These are phyloP conservation scores for Blastocladiella britannica DNA, from an alignment of 192 early-diverging fungal genomes.

Conservation along the genomic window DNA sequence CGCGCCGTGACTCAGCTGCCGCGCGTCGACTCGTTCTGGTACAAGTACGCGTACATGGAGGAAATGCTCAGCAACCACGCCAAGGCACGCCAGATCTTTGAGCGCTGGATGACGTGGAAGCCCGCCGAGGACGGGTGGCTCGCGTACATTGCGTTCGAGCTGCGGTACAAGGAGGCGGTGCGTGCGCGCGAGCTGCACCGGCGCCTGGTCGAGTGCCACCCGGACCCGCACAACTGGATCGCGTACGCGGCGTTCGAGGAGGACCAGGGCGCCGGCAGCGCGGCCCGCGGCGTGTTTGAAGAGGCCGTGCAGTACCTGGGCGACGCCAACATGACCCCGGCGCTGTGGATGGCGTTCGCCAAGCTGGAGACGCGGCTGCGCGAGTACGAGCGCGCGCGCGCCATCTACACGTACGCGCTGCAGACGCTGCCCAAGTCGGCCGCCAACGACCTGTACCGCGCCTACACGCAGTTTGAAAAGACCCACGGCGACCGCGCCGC, in stretches of 20 bases:
- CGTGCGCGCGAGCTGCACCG: slow-evolving; percentile 59
- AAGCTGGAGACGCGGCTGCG: slow-evolving; percentile 78
- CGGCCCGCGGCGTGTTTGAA: slow-evolving; percentile 61
- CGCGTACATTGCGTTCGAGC: slow-evolving; percentile 88
- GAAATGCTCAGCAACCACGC: slow-evolving; percentile 79
- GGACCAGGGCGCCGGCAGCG: slow-evolving; percentile 43
- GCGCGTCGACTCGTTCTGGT: slow-evolving; percentile 60
- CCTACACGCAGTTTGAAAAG: slow-evolving; percentile 93
- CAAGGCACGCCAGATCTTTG: slow-evolving; percentile 80
- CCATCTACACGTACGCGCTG: slow-evolving; percentile 88
- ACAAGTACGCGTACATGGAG: slow-evolving; percentile 94
- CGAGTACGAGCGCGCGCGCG: slow-evolving; percentile 80
- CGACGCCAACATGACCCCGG: slow-evolving; percentile 78
- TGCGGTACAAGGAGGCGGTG: slow-evolving; percentile 63
- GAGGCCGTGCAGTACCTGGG: slow-evolving; percentile 70
- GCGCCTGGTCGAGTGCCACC: slow-evolving; percentile 72
- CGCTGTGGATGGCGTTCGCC: slow-evolving; percentile 87
- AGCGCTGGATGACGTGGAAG: slow-evolving; percentile 99
- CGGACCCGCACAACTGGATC: slow-evolving; percentile 86
- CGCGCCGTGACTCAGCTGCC: slow-evolving; percentile 74
- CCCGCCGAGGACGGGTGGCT: slow-evolving; percentile 78
- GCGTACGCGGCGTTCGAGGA: slow-evolving; percentile 95
- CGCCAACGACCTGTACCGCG: slow-evolving; percentile 74
- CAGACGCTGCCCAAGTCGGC: slow-evolving; percentile 60
- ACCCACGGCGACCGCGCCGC: slow-evolving; percentile 72